Percentiles rank a stretch among this genome's conserved stretches.
Evolutionary conservation across 768 basidiomycete species (phyloP).

Genomic region (Psilocybe sp.): DNA sequence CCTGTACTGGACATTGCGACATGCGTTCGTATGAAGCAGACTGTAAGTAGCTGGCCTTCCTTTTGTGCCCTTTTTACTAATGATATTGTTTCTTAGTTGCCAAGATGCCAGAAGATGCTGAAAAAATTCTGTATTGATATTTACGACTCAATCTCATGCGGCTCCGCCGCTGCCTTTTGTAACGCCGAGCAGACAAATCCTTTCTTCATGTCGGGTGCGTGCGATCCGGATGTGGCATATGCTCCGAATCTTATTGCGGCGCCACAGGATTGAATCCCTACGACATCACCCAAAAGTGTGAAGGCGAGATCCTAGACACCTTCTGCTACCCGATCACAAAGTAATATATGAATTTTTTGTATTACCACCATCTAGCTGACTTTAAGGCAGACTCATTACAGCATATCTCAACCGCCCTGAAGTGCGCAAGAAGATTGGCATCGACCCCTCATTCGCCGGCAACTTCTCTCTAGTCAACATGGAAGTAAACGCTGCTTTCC

Average conservation of each 20-base stretch:
- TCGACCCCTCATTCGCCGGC: conserved; percentile 40
- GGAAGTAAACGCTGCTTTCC: conserved; percentile 48
- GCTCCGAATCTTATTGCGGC: background rate
- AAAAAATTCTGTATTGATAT: conserved; percentile 1
- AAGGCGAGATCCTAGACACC: conserved; percentile 39
- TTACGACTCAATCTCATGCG: conserved; percentile 1
- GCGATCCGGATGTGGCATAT: background rate
- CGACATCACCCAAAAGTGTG: conserved; percentile 64
- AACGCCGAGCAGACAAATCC: conserved; percentile 18
- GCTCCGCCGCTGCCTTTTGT: background rate
- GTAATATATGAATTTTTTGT: conserved; percentile 10
- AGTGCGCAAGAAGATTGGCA: conserved; percentile 57
- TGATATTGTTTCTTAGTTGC: background rate
- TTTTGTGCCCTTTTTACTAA: too few relatives aligned
- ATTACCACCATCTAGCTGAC: background rate
- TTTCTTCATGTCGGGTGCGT: conserved; percentile 1
- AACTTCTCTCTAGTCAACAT: conserved; percentile 33
- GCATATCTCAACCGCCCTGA: conserved; percentile 60
- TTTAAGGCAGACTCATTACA: conserved; percentile 43
- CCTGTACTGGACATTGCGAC: too few relatives aligned
- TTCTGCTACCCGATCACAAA: conserved; percentile 59
- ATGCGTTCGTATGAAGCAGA: too few relatives aligned
- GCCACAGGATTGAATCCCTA: conserved; percentile 52
- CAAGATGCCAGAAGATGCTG: conserved; percentile 2
- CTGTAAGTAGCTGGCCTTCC: too few relatives aligned